Conservation (phyloP, 108 stramenopile genomes). For the Conticribra guillardii region DNA sequence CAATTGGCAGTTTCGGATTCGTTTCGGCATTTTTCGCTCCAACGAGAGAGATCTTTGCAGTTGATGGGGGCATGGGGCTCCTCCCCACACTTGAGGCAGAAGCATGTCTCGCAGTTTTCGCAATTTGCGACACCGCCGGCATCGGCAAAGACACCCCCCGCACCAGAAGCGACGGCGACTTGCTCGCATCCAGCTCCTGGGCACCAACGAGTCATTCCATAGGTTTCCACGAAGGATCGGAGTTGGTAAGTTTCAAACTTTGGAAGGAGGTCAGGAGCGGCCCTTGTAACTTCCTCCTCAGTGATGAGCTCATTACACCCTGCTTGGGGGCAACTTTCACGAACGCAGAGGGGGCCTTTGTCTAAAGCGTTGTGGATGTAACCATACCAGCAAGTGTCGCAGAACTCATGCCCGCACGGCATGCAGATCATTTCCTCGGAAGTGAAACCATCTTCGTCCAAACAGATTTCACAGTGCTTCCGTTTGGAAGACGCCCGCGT, state of each 20-base stretch:
- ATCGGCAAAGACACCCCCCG: conserved; percentile 65
- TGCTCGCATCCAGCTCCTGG: conserved; percentile 95
- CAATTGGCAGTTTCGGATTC: conserved; percentile 99
- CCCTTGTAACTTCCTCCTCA: conserved; percentile 72
- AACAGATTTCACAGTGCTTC: conserved; percentile 60
- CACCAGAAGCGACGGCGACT: conserved; percentile 78
- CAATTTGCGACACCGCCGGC: conserved; percentile 68
- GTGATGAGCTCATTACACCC: conserved; percentile 87
- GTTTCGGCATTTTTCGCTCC: conserved; percentile 96
- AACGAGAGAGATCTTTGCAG: conserved; percentile 81
- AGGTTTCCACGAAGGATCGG: conserved; percentile 93
- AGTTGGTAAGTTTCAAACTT: conserved; percentile 86
- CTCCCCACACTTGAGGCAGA: conserved; percentile 93
- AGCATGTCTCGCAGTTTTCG: conserved; percentile 70
- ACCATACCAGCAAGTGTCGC: conserved; percentile 92
- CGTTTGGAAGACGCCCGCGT: conserved; percentile 20
- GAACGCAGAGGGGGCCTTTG: conserved; percentile 88
- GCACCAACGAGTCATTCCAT: conserved; percentile 95
- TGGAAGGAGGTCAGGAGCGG: conserved; percentile 62
- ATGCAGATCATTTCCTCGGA: conserved; percentile 73
- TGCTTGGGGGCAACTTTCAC: conserved; percentile 89
- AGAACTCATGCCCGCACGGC: conserved; percentile 96
- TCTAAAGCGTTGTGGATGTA: conserved; percentile 79
- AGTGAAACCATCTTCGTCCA: conserved; percentile 77
- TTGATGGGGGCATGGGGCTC: conserved; percentile 93